phyloP scores from a whole-genome alignment of 306 rosid species.

The Dryas octopetala region DNA sequence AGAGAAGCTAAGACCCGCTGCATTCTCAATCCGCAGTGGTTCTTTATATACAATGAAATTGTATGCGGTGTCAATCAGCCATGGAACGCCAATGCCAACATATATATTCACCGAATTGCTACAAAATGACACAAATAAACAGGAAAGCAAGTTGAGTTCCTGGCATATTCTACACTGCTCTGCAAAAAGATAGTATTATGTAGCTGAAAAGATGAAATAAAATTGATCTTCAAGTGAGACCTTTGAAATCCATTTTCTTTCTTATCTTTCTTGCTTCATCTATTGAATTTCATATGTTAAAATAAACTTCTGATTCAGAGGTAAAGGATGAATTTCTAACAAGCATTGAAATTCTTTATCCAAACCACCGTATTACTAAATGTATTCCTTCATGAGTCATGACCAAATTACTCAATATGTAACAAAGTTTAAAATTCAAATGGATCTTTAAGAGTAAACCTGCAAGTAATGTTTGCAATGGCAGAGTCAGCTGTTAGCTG shows the following conservation, averaged over 20 bases:
- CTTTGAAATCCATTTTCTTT: not conserved
- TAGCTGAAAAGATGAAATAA: not conserved
- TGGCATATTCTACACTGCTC: slow-evolving; percentile 18
- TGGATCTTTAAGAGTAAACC: slow-evolving; percentile 46
- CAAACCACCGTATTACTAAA: not conserved
- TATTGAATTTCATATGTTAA: not conserved
- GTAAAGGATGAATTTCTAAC: not conserved
- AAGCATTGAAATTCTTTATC: not conserved
- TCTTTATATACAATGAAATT: slow-evolving; percentile 68
- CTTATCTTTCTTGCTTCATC: not conserved
- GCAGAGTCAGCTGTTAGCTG: slow-evolving; percentile 94
- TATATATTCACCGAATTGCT: slow-evolving; percentile 96
- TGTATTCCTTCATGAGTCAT: slow-evolving; percentile 5
- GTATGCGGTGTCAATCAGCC: slow-evolving; percentile 83
- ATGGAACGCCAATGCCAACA: slow-evolving; percentile 92
- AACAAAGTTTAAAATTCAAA: slow-evolving; percentile 22
- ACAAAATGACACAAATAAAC: slow-evolving; percentile 25
- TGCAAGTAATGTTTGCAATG: slow-evolving; percentile 98
- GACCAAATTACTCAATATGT: slow-evolving; percentile 17
- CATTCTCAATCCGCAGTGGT: slow-evolving; percentile 70
- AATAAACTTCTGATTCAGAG: not conserved
- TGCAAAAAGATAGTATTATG: not conserved
- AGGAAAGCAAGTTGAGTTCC: slow-evolving; percentile 12
- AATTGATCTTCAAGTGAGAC: not conserved
- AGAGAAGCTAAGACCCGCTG: slow-evolving; percentile 82